Conservation (phyloP, 345 rosid genomes). For the Laguncularia racemosa region DNA sequence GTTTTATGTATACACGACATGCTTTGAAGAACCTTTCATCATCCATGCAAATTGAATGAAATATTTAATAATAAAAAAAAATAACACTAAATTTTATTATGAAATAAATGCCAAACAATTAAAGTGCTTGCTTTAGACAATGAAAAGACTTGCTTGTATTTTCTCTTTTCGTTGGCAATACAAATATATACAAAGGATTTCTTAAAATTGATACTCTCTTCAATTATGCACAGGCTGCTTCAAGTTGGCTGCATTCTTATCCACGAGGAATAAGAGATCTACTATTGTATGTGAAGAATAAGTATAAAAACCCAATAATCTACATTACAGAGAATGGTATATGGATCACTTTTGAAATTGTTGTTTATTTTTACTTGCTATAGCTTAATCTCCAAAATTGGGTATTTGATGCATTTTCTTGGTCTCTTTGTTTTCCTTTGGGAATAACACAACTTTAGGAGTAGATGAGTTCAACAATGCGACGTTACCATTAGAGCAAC, state of each 20-base stretch:
- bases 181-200: not conserved
- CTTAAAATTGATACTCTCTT: not conserved
- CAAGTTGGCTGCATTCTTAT: conserved; percentile 31
- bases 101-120: too few species aligned
- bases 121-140: too few species aligned
- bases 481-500: conserved; percentile 14
- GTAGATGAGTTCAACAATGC: conserved; percentile 18
- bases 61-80: too few species aligned
- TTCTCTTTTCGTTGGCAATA: too few species aligned
- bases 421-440: too few species aligned
- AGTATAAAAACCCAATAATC: conserved; percentile 31
- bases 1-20: too few species aligned
- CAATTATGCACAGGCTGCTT: conserved; percentile 16
- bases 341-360: not conserved
- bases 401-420: conserved; percentile 11
- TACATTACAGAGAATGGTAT: conserved; percentile 54
- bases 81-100: too few species aligned
- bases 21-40: too few species aligned
- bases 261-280: conserved; percentile 40
- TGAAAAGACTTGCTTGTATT: too few species aligned
- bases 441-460: conserved; percentile 5
- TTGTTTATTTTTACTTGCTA: not conserved
- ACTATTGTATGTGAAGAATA: conserved; percentile 25
- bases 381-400: too few species aligned
- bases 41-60: too few species aligned